phyloP scores from a whole-genome alignment of 208 protist species.

The Wallacemonas sp. region DNA sequence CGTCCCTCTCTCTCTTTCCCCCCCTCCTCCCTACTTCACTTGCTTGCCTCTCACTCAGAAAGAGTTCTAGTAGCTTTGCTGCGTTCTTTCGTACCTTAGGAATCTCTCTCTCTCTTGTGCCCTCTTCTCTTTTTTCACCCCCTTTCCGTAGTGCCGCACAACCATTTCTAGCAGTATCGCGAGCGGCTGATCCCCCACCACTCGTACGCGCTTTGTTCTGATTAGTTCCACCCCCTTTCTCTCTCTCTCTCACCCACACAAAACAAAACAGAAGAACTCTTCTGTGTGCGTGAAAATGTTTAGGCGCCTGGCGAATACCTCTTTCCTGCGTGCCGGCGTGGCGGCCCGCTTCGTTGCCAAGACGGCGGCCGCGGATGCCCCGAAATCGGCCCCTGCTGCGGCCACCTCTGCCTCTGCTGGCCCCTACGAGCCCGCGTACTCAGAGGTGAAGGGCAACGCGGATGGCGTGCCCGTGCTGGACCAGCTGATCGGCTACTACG shows the following conservation, averaged over 20 bases:
- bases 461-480: constrained; percentile 72
- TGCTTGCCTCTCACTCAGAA: neutral
- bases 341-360: constrained; percentile 31
- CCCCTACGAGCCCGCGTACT: constrained; percentile 75
- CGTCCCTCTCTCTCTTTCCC: neutral
- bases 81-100: neutral
- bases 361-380: constrained; percentile 18
- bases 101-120: neutral
- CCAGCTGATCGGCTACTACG: constrained; percentile 92
- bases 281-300: constrained; percentile 30
- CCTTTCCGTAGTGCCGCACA: neutral
- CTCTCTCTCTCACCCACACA: neutral
- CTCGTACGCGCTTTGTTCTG: too few relatives aligned
- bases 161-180: too few relatives aligned
- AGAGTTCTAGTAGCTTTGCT: constrained; percentile 9
- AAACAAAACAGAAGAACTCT: too few relatives aligned
- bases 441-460: constrained; percentile 70
- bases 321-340: constrained; percentile 16
- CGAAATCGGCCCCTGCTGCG: constrained; percentile 45
- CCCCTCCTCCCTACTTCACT: neutral
- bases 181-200: too few relatives aligned
- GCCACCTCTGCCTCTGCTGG: constrained; percentile 49
- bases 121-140: neutral
- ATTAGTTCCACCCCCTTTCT: too few relatives aligned
- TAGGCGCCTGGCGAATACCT: constrained; percentile 28